phyloP scores from a whole-genome alignment of 768 basidiomycete species.

The Naganishia onofrii region DNA sequence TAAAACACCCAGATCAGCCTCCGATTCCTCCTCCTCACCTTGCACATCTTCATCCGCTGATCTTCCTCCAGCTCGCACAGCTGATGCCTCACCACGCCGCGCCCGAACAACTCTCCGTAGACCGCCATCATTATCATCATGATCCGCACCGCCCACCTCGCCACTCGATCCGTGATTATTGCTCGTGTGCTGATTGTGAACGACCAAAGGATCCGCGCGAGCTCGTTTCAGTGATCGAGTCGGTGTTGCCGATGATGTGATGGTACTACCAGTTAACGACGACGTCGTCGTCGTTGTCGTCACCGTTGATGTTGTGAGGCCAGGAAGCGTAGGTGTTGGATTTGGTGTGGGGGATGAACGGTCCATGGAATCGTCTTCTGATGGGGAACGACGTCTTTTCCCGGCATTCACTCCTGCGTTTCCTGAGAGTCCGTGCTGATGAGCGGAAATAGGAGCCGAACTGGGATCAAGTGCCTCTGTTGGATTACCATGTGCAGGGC shows the following conservation, averaged over 20 bases:
- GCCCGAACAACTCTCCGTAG: neutral
- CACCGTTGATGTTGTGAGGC: neutral
- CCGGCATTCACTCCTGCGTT: neutral
- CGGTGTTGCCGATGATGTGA: neutral
- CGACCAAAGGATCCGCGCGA: neutral
- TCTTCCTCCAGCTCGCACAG: neutral
- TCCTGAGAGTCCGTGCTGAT: too few species aligned
- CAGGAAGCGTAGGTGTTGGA: neutral
- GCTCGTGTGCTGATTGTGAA: neutral
- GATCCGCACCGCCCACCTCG: too few species aligned
- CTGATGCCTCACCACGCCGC: neutral
- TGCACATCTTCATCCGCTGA: neutral
- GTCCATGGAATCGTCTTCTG: neutral
- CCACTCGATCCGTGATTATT: too few species aligned
- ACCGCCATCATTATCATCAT: too few species aligned
- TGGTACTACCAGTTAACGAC: too few species aligned
- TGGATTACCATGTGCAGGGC: neutral
- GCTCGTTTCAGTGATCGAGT: neutral
- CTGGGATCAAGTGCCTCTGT: too few species aligned
- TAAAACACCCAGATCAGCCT: slow-evolving; percentile 18
- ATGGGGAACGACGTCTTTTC: neutral
- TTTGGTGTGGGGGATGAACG: neutral
- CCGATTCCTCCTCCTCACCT: neutral
- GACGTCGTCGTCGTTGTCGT: too few species aligned
- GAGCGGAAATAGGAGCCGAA: too few species aligned